Evolutionary conservation across 148 eudicot genomes (phyloP).

Genomic region (Camellia sinensis): DNA sequence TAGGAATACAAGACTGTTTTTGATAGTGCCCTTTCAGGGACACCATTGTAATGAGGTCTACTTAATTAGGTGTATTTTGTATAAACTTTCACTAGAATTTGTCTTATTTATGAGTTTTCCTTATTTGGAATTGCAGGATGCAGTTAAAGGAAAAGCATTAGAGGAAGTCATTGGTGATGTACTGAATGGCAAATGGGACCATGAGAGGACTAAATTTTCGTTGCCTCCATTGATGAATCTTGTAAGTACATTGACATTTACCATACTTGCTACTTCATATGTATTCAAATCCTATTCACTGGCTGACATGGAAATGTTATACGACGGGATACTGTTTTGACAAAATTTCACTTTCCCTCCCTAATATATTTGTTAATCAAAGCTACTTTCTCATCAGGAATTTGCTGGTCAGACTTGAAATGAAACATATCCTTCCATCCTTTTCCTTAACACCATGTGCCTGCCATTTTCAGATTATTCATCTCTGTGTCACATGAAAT

Average conservation of each 20-base stretch:
- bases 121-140: slow-evolving; percentile 39
- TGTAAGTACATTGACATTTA: slow-evolving; percentile 38
- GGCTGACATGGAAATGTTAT: background rate
- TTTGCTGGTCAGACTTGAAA: background rate
- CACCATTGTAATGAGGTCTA: background rate
- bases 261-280: background rate
- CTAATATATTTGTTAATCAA: background rate
- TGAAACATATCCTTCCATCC: background rate
- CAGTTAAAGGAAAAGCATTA: slow-evolving; percentile 44
- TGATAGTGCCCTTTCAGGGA: background rate
- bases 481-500: background rate
- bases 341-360: background rate
- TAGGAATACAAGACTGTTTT: background rate
- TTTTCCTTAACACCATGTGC: background rate
- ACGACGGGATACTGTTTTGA: background rate
- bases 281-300: background rate
- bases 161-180: slow-evolving; percentile 61
- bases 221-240: slow-evolving; percentile 87
- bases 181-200: slow-evolving; percentile 83
- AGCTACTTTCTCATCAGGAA: background rate
- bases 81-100: background rate
- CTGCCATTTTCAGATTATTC: background rate
- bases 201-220: slow-evolving; percentile 68
- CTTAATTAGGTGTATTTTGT: background rate
- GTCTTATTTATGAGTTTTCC: background rate